A percentile compares a stretch with the other conserved stretches of the same genome.
Evolutionary conservation across 768 basidiomycete species (phyloP).

Genomic region (Lentinula boryana): DNA sequence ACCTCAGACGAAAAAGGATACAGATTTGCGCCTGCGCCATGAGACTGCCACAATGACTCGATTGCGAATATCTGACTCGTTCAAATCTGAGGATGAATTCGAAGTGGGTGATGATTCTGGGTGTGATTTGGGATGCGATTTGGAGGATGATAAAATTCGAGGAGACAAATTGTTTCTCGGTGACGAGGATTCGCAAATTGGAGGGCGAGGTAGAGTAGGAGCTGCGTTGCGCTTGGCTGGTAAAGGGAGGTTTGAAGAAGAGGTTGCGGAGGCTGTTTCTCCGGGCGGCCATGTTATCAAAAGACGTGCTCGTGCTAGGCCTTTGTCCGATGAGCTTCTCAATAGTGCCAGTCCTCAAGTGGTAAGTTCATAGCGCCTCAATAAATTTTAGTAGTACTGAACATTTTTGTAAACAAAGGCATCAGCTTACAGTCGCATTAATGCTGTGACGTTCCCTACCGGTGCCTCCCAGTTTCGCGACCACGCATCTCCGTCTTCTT

Average conservation of each 20-base stretch:
- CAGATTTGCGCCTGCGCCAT: slow-evolving; percentile 38
- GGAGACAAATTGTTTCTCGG: slow-evolving; percentile 27
- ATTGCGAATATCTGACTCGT: slow-evolving; percentile 53
- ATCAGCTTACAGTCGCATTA: slow-evolving; percentile 20
- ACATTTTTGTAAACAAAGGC: not conserved
- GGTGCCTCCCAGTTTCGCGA: slow-evolving; percentile 34
- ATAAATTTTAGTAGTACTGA: not conserved
- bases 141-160: slow-evolving; percentile 25
- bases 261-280: slow-evolving; percentile 65
- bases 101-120: slow-evolving; percentile 44
- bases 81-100: slow-evolving; percentile 40
- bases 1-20: slow-evolving; percentile 50
- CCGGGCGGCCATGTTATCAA: slow-evolving; percentile 75
- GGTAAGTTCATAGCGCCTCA: slow-evolving; percentile 22
- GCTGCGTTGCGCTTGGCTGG: slow-evolving; percentile 10
- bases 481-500: slow-evolving; percentile 27
- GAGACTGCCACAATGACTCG: slow-evolving; percentile 64
- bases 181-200: slow-evolving; percentile 16
- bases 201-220: slow-evolving; percentile 14
- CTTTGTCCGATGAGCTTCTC: slow-evolving; percentile 60
- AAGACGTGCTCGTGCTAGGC: slow-evolving; percentile 67
- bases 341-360: slow-evolving; percentile 44
- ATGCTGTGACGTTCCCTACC: slow-evolving; percentile 31
- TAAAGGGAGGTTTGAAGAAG: slow-evolving; percentile 37
- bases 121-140: slow-evolving; percentile 32